Percentiles rank a stretch among this genome's conserved stretches.
Conservation (phyloP, 805 yeast species). For the Yamadazyma tumulicola region DNA sequence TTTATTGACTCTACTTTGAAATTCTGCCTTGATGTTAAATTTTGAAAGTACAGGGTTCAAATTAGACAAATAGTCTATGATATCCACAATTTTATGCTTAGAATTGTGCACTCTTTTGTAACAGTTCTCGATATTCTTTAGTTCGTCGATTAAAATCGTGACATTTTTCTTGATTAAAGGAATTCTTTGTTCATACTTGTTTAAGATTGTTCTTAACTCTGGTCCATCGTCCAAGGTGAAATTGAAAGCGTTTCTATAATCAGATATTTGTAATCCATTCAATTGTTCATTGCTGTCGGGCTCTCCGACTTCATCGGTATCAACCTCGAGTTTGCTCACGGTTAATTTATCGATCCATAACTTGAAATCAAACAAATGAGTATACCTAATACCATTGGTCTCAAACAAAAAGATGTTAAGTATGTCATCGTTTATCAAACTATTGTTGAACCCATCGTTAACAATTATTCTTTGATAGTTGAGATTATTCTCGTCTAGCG, state of each 20-base stretch:
- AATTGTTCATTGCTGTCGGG: neutral
- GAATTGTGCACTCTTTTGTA: constrained; percentile 18
- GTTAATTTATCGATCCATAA: constrained; percentile 23
- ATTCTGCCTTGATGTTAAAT: constrained; percentile 22
- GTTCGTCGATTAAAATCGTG: constrained; percentile 26
- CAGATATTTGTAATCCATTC: constrained; percentile 12
- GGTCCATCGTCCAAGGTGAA: constrained; percentile 43
- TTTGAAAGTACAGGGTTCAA: constrained; percentile 23
- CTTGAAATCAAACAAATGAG: constrained; percentile 20
- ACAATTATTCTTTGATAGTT: constrained; percentile 22
- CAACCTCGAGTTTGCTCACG: neutral
- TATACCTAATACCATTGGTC: constrained; percentile 11
- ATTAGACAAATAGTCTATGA: constrained; percentile 17
- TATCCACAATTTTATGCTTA: constrained; percentile 22
- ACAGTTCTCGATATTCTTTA: constrained; percentile 24
- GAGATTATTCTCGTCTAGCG: constrained; percentile 16
- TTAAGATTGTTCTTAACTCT: constrained; percentile 33
- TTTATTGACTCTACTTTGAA: constrained; percentile 20
- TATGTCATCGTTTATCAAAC: constrained; percentile 12
- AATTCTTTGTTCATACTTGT: constrained; percentile 27
- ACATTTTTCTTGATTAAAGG: constrained; percentile 26
- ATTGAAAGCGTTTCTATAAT: constrained; percentile 27
- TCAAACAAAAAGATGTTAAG: constrained; percentile 28
- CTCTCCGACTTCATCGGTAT: neutral
- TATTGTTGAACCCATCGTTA: constrained; percentile 22